Percentiles rank a stretch among this genome's conserved stretches.
Evolutionary conservation across 192 early-diverging fungal species (phyloP).

Genomic region (Spinellus fusiger): DNA sequence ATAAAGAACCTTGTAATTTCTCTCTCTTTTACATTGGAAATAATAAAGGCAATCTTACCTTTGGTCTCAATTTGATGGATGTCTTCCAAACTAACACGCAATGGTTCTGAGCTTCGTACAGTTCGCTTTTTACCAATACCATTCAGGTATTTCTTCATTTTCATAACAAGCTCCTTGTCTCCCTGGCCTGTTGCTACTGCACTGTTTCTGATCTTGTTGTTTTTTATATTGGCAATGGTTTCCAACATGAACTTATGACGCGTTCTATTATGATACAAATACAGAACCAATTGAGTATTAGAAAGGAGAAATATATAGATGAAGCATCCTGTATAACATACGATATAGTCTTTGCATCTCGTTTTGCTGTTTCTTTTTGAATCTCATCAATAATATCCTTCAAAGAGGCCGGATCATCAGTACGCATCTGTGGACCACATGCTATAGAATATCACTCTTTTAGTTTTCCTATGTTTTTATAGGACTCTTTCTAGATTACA

Average conservation of each 20-base stretch:
- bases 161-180: constrained; percentile 57
- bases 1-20: neutral
- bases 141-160: constrained; percentile 75
- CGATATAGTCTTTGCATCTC: constrained; percentile 33
- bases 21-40: neutral
- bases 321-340: constrained; percentile 23
- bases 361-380: constrained; percentile 45
- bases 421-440: constrained; percentile 77
- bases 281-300: constrained; percentile 1
- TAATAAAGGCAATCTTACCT: too few relatives aligned
- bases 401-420: constrained; percentile 86
- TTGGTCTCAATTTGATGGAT: constrained; percentile 76
- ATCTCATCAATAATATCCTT: constrained; percentile 85
- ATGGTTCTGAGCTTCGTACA: constrained; percentile 58
- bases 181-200: constrained; percentile 37
- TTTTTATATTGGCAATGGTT: constrained; percentile 86
- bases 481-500: neutral
- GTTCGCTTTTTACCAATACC: constrained; percentile 56
- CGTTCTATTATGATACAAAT: constrained; percentile 30
- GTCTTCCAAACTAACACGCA: constrained; percentile 81
- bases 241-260: constrained; percentile 94
- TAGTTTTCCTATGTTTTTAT: neutral
- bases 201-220: constrained; percentile 76
- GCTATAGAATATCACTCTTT: constrained; percentile 25
- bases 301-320: constrained; percentile 28